Evolutionary conservation across 2,329 filamentous ascomycete genomes (phyloP).

Genomic region (Curvularia eragrostidis): DNA sequence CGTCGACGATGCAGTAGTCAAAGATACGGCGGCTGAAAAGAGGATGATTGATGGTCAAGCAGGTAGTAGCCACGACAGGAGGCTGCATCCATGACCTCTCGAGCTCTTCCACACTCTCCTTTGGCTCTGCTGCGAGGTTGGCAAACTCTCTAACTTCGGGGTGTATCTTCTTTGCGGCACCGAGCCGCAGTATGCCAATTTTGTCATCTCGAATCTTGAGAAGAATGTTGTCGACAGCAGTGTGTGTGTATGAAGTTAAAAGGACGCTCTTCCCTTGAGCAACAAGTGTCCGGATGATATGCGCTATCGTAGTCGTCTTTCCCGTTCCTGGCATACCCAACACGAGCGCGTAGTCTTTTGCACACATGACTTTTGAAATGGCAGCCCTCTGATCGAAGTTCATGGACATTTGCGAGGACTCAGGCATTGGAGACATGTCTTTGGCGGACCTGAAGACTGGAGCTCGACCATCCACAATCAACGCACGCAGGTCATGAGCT

Average conservation of each 20-base stretch:
- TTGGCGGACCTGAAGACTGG: conserved; percentile 75
- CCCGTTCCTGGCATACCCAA: conserved; percentile 98
- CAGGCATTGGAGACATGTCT: conserved; percentile 65
- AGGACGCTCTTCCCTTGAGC: conserved; percentile 91
- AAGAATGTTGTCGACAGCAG: conserved; percentile 96
- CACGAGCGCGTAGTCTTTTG: conserved; percentile 94
- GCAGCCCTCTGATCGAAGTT: conserved; percentile 88
- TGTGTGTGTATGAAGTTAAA: conserved; percentile 94
- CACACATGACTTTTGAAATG: conserved; percentile 94
- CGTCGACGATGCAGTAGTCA: conserved; percentile 98
- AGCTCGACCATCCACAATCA: conserved; percentile 78
- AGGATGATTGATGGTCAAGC: conserved; percentile 86
- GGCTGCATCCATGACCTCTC: conserved; percentile 82
- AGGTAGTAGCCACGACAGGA: conserved; percentile 92
- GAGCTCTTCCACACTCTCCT: conserved; percentile 81
- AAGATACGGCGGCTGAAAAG: conserved; percentile 89
- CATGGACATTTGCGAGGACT: conserved; percentile 66
- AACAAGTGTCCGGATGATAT: conserved; percentile 91
- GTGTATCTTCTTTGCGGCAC: conserved; percentile 84
- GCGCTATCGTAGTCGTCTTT: conserved; percentile 97
- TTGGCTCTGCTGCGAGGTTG: conserved; percentile 75
- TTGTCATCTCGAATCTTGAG: conserved; percentile 84
- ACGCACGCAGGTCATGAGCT: conserved; percentile 72
- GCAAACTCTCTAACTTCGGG: conserved; percentile 86
- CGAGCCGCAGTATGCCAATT: conserved; percentile 83